These are phyloP conservation scores for Pyrenula massariospora DNA, from an alignment of 495 filamentous ascomycete genomes.

Conservation along the genomic window DNA sequence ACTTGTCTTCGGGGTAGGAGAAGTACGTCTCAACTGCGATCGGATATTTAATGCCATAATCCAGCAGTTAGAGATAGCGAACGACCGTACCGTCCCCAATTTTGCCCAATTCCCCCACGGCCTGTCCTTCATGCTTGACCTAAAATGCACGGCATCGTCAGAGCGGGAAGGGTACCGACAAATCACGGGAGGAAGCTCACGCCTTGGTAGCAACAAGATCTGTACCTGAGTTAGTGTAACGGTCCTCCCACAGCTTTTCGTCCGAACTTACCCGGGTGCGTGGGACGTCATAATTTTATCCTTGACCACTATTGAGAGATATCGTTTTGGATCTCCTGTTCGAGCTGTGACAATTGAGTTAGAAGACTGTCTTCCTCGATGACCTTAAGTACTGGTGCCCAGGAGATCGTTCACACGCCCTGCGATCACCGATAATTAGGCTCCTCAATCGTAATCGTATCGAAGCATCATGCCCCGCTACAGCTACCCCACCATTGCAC, in stretches of 20 bases:
- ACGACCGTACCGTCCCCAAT: slow-evolving; percentile 14
- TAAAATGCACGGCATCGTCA: not conserved
- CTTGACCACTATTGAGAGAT: not conserved
- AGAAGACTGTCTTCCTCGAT: no score
- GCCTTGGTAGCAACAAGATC: slow-evolving; percentile 1
- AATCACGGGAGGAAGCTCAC: not conserved
- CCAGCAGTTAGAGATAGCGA: not conserved
- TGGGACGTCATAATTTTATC: slow-evolving; percentile 1
- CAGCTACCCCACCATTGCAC: no score
- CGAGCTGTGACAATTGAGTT: not conserved
- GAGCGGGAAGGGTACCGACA: not conserved
- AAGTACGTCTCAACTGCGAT: slow-evolving; percentile 18
- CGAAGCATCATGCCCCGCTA: no score
- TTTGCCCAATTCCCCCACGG: slow-evolving; percentile 13
- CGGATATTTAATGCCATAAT: not conserved
- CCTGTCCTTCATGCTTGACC: slow-evolving; percentile 19
- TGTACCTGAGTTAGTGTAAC: not conserved
- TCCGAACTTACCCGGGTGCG: not conserved
- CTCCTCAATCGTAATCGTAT: no score
- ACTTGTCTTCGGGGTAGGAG: slow-evolving; percentile 13
- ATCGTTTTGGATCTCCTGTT: no score
- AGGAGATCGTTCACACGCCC: no score
- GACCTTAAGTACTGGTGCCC: no score
- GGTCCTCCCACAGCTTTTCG: not conserved
- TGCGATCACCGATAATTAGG: no score